Conservation (phyloP, 2,329 filamentous ascomycete species). For the Phaeosphaeria sp. region DNA sequence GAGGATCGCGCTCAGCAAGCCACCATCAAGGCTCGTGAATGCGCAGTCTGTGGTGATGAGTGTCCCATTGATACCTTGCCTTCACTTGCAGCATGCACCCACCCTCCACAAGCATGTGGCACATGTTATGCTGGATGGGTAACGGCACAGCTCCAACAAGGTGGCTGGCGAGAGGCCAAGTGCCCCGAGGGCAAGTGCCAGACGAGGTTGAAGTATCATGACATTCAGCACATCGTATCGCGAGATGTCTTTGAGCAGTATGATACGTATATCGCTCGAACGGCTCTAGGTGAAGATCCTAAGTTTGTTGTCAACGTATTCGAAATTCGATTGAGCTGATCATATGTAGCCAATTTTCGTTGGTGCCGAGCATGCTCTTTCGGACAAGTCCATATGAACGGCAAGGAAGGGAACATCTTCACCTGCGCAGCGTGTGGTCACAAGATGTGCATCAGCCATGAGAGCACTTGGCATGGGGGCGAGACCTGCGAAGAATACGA, state of each 20-base stretch:
- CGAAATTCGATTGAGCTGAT: background rate
- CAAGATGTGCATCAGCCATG: constrained; percentile 47
- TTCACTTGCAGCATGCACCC: constrained; percentile 39
- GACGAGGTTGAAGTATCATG: constrained; percentile 52
- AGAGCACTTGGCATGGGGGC: constrained; percentile 47
- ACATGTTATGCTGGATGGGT: constrained; percentile 51
- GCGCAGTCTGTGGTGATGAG: constrained; percentile 29
- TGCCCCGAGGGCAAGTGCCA: constrained; percentile 60
- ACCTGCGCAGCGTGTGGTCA: constrained; percentile 46
- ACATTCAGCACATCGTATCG: constrained; percentile 47
- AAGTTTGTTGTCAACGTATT: background rate
- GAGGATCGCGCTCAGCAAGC: background rate
- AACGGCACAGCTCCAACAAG: constrained; percentile 43
- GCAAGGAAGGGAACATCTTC: constrained; percentile 55
- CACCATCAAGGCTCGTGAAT: constrained; percentile 12
- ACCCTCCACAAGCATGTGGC: constrained; percentile 43
- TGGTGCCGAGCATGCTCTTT: constrained; percentile 62
- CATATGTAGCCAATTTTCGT: constrained; percentile 53
- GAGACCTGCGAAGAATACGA: constrained; percentile 52
- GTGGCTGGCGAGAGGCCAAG: constrained; percentile 55
- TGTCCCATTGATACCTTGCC: constrained; percentile 24
- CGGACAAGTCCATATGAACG: constrained; percentile 62
- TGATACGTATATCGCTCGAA: constrained; percentile 54
- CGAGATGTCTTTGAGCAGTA: constrained; percentile 26
- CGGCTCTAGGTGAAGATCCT: constrained; percentile 51